phyloP scores from a whole-genome alignment of 2,329 filamentous ascomycete species.

The Rugonectria rugulosa region DNA sequence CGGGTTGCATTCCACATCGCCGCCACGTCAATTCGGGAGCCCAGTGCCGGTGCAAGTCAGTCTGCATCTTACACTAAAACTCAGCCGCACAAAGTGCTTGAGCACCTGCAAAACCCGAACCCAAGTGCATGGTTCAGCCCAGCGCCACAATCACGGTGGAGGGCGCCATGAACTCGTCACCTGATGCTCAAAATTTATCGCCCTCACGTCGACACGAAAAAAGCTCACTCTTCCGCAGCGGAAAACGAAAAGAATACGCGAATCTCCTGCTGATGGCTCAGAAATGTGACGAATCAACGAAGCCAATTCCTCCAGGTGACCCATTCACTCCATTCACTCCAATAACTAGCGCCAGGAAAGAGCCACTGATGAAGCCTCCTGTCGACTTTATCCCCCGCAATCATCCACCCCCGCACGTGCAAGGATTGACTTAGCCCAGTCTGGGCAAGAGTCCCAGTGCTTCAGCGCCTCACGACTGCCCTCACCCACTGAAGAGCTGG shows the following conservation, averaged over 20 bases:
- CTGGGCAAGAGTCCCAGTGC: constrained; percentile 11
- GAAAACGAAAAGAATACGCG: constrained; percentile 4
- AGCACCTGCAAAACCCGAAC: no score
- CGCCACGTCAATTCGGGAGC: no score
- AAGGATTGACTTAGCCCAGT: constrained; percentile 23
- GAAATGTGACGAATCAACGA: constrained; percentile 7
- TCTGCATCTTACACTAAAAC: no score
- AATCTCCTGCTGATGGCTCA: not conserved
- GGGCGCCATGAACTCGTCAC: not conserved
- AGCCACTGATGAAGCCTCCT: constrained; percentile 12
- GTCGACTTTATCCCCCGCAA: constrained; percentile 23
- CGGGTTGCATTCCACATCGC: no score
- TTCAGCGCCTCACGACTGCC: constrained; percentile 20
- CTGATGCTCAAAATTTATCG: not conserved
- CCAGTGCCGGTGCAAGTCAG: no score
- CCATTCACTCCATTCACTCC: not conserved
- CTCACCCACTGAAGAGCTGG: constrained; percentile 1
- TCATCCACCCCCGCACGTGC: constrained; percentile 32
- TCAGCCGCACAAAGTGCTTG: no score
- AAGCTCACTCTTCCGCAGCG: not conserved
- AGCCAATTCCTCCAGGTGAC: not conserved
- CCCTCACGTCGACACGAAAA: not conserved
- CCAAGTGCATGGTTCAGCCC: no score
- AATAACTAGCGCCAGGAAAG: not conserved
- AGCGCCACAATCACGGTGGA: not conserved